Evolutionary conservation across 2,329 filamentous ascomycete species (phyloP), one percentile per base, ranked within the genome.

Genomic region (Escovopsis sp.): DNA sequence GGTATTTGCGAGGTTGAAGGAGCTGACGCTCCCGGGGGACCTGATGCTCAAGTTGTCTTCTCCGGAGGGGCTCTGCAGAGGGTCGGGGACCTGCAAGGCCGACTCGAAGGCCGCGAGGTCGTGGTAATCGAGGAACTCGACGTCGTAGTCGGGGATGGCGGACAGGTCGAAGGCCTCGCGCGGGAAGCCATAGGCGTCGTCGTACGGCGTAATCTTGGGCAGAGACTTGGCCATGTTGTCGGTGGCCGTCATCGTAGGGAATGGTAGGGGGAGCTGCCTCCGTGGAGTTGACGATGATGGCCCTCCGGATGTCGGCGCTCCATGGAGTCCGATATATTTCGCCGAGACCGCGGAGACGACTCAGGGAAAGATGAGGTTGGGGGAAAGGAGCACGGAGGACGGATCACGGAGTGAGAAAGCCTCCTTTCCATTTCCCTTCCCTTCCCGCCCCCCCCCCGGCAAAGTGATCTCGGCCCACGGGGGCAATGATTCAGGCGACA

Each of bases 61-160:
- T 11, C 21, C 21, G 33, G 68, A 60, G 33, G 71, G 65, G 11
- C 69, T 76, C 26, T 80, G 76, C 28, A 78, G 68, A 2, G 73
- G 72, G 41, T 92, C 85, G 1, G 87, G 85, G 2, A 82, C 83
- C n/a, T 75, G 71, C 8, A 94, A 70, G 7, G 88, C 88, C 39
- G 72, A 73, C 41, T 80, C 77, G 55, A 96, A 96, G 36, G 80
- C 77, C 27, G 71, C 65, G 23, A 94, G 64, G 50, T 93, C 79
- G 39, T 73, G 73, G 28, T 76, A 65, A 31, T 70, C 59, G 46
- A 92, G 65, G 53, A 94, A 94, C 38, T 90, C 76, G 48, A 70
- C 68, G 53, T 87, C 71, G 55, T 68, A 74, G 56, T 94, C 86
- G n/a, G 86, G 87, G 15, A 94, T 68, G 27, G 61, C 63, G 13